Percentiles rank a stretch among this genome's conserved stretches.
Conservation (phyloP, 352 stramenopile genomes). For the Peronosclerospora sorghi region DNA sequence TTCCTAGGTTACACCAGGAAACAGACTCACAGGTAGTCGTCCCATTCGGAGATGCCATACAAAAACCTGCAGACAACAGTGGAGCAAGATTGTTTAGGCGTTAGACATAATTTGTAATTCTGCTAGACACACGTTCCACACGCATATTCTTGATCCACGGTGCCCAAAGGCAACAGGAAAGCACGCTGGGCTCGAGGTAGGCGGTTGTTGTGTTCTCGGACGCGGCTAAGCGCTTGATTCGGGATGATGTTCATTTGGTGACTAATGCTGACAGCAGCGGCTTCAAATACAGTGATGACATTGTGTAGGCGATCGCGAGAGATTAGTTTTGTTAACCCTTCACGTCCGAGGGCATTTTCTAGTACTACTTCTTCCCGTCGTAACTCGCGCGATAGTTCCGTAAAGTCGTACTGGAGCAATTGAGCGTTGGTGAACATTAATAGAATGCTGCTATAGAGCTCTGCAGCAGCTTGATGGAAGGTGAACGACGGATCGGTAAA, state of each 20-base stretch:
- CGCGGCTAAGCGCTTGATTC: conserved; percentile 56
- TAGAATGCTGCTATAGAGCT: conserved; percentile 73
- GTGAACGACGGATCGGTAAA: conserved; percentile 61
- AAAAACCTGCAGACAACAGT: conserved; percentile 29
- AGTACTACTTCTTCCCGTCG: conserved; percentile 52
- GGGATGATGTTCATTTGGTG: conserved; percentile 54
- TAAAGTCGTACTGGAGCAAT: conserved; percentile 84
- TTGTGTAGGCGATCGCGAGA: conserved; percentile 40
- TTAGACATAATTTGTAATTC: no score
- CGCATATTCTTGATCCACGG: conserved; percentile 78
- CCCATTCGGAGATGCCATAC: conserved; percentile 76
- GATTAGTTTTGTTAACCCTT: conserved; percentile 20
- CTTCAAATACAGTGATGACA: conserved; percentile 54
- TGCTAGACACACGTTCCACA: conserved; percentile 1
- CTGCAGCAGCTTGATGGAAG: conserved; percentile 60
- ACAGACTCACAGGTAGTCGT: conserved; percentile 72
- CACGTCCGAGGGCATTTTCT: conserved; percentile 25
- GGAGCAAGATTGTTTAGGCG: no score
- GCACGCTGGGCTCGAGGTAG: conserved; percentile 72
- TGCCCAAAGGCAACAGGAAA: conserved; percentile 62
- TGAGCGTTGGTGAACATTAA: conserved; percentile 66
- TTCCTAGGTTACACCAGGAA: conserved; percentile 64
- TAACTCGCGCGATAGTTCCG: conserved; percentile 58
- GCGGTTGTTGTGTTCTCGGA: conserved; percentile 78
- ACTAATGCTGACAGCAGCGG: conserved; percentile 32